phyloP scores from a whole-genome alignment of 2,329 filamentous ascomycete genomes.

The Stagonosporopsis vannaccii region DNA sequence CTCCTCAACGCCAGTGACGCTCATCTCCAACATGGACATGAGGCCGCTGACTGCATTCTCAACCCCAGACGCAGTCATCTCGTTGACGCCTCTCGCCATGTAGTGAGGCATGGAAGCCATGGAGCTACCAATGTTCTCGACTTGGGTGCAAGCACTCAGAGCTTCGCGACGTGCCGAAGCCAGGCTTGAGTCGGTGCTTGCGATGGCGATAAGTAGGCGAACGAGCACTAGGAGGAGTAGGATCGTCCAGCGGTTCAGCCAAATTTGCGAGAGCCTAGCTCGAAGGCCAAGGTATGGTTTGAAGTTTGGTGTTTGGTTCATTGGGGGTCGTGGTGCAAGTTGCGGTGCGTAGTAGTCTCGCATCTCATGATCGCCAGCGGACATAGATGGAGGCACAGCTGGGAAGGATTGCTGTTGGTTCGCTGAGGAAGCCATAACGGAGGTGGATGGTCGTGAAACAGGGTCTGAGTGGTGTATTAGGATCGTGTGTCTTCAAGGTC shows the following conservation, averaged over 20 bases:
- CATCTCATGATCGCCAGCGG: conserved; percentile 68
- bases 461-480: conserved; percentile 46
- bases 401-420: conserved; percentile 63
- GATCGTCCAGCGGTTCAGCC: conserved; percentile 97
- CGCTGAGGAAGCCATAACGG: conserved; percentile 57
- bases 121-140: conserved; percentile 89
- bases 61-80: conserved; percentile 79
- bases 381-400: conserved; percentile 64
- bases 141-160: conserved; percentile 85
- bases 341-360: conserved; percentile 65
- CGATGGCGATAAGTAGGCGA: conserved; percentile 78
- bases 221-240: conserved; percentile 85
- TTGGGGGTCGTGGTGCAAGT: conserved; percentile 63
- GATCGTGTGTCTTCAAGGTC: conserved; percentile 15
- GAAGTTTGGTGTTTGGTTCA: conserved; percentile 71
- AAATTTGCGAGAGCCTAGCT: conserved; percentile 90
- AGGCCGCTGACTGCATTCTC: conserved; percentile 81
- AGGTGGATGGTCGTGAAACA: conserved; percentile 37
- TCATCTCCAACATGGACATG: conserved; percentile 78
- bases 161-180: conserved; percentile 80
- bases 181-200: conserved; percentile 75
- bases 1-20: conserved; percentile 82
- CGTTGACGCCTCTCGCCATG: conserved; percentile 86
- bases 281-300: conserved; percentile 93
- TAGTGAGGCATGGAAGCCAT: conserved; percentile 99